These are phyloP conservation scores for Gynandropsis gynandra DNA, from an alignment of 345 rosid species.

Conservation along the genomic window DNA sequence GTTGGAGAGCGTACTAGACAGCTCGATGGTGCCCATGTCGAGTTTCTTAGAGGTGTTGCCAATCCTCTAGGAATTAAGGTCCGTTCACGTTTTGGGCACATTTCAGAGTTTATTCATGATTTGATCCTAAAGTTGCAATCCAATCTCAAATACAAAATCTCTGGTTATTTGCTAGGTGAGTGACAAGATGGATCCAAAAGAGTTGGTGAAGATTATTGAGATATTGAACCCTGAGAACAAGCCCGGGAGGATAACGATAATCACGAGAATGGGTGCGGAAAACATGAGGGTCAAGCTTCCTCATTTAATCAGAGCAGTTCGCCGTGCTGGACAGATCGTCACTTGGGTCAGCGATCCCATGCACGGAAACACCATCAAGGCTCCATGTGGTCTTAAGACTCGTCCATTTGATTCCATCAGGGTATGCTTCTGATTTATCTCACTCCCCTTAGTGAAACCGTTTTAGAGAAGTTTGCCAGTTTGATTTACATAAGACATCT, in stretches of 20 bases:
- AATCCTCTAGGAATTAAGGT: slow-evolving; percentile 81
- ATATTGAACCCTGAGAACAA: slow-evolving; percentile 82
- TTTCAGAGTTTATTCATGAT: too few species aligned
- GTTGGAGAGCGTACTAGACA: slow-evolving; percentile 73
- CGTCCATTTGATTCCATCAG: slow-evolving; percentile 86
- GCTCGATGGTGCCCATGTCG: slow-evolving; percentile 71
- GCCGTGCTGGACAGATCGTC: slow-evolving; percentile 72
- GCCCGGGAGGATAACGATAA: slow-evolving; percentile 78
- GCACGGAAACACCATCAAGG: slow-evolving; percentile 96
- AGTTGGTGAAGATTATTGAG: slow-evolving; percentile 75
- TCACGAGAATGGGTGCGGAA: slow-evolving; percentile 91
- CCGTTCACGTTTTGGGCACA: too few species aligned
- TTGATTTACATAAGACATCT: too few species aligned
- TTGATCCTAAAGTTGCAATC: too few species aligned
- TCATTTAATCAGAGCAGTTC: slow-evolving; percentile 72
- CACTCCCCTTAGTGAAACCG: neutral
- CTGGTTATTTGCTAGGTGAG: too few species aligned
- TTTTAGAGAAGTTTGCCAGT: too few species aligned
- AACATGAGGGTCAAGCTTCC: slow-evolving; percentile 96
- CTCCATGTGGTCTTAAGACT: slow-evolving; percentile 94
- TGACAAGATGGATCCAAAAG: slow-evolving; percentile 89
- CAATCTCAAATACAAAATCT: too few species aligned
- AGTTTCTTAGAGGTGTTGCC: slow-evolving; percentile 68
- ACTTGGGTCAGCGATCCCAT: slow-evolving; percentile 96
- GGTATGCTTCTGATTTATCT: slow-evolving; percentile 29